Evolutionary conservation across 805 yeast species (phyloP), one percentile per base, ranked within the genome.

Genomic region (Jamesozyma gamospora): DNA sequence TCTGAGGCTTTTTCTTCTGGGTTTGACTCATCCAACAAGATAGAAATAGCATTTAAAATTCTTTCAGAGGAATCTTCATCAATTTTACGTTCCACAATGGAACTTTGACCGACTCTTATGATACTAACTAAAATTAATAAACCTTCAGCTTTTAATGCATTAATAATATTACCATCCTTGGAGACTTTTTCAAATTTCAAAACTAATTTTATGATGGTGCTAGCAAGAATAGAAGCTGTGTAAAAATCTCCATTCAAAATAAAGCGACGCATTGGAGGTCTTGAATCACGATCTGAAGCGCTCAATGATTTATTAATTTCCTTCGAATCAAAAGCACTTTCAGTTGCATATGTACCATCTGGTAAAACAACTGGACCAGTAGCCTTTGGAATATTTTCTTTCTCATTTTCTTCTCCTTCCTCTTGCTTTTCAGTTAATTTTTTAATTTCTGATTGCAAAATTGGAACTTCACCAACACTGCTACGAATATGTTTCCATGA

Each of bases 291-390:
- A 39, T 66, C 66, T 24, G 64, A 65, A 10, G 71, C 58, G 5
- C 83, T 77, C 41, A 80, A 64, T 0, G 95, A 92, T 46, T 77
- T 76, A 58, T 84, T 94, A 19, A 92, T 78, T 18, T 95, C 95
- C 58, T 83, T 85, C 1, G 95, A 82, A 47, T 96, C 96, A 62
- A 66, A 67, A 4, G 77, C 65, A 13, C 82, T 82, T 64, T 92
- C 98, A 32, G 96, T 84, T 24, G 98, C 98, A 63, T 92, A 92
- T 0, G 99, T 92, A 51, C 99, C 99, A 65, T 92, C 99, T n/a
- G 98, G 95, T 48, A 92, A 71, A 43, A 92, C 80, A 43, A 82
- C 79, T 16, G 96, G 96, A 34, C 84, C 84, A 29, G 64, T 58
- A 5, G 63, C 58, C 29, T 66, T 70, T 18, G 29, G 30, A 27